Evolutionary conservation across 371 early-diverging fungal species (phyloP).

Genomic region (Apophysomyces variabilis): DNA sequence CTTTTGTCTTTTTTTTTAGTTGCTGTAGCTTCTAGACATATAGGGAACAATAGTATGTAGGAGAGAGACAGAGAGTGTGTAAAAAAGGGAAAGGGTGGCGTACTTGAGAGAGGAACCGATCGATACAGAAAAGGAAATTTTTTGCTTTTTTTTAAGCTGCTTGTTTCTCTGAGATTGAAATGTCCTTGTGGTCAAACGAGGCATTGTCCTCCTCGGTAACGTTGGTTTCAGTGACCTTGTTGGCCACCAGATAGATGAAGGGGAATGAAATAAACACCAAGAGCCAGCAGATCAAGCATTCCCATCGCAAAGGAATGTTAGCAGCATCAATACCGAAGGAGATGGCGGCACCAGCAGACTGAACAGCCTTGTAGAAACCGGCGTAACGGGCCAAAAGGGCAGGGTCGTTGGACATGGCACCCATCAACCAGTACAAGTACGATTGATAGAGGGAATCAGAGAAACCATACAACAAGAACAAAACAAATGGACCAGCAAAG

Average conservation of each 20-base stretch:
- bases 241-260: conserved; percentile 25
- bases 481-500: conserved; percentile 57
- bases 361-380: conserved; percentile 72
- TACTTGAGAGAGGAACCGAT: background rate
- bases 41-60: too few relatives aligned
- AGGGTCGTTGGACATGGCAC: conserved; percentile 69
- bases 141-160: background rate
- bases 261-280: conserved; percentile 34
- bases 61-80: background rate
- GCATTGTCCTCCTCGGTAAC: conserved; percentile 1
- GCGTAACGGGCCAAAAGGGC: conserved; percentile 67
- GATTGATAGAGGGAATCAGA: conserved; percentile 71
- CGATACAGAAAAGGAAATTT: background rate
- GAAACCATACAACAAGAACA: conserved; percentile 67
- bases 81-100: background rate
- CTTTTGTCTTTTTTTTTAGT: background rate
- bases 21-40: too few relatives aligned
- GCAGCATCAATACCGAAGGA: conserved; percentile 37
- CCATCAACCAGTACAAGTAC: conserved; percentile 76
- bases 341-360: conserved; percentile 48
- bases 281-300: conserved; percentile 33
- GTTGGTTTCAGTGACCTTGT: conserved; percentile 27
- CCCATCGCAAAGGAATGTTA: conserved; percentile 26
- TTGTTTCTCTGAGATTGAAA: conserved; percentile 7
- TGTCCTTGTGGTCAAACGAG: background rate